A percentile compares a stretch with the other conserved stretches of the same genome.
These are phyloP conservation scores for Kazachstania kunashirensis DNA, from an alignment of 805 yeast genomes.

Conservation along the genomic window DNA sequence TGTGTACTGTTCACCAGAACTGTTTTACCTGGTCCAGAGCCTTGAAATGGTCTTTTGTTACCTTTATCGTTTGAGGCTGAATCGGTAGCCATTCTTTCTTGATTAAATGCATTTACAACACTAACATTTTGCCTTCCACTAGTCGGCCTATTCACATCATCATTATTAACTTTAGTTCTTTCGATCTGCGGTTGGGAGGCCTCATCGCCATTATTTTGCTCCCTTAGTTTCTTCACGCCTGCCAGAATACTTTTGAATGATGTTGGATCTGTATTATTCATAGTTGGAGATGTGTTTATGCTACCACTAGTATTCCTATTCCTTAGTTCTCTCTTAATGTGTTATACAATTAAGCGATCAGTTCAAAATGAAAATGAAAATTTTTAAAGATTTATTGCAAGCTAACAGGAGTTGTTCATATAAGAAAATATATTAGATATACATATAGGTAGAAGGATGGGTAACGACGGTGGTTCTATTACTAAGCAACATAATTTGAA, in stretches of 20 bases:
- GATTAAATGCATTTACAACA: slow-evolving; percentile 15
- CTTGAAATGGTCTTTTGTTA: slow-evolving; percentile 3
- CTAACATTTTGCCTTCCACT: neutral
- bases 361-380: too few relatives aligned
- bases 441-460: too few relatives aligned
- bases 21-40: slow-evolving; percentile 20
- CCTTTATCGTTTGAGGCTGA: slow-evolving; percentile 5
- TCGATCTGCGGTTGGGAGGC: slow-evolving; percentile 1
- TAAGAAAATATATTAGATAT: too few relatives aligned
- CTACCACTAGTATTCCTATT: too few relatives aligned
- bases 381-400: too few relatives aligned
- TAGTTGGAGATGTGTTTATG: too few relatives aligned
- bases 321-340: too few relatives aligned
- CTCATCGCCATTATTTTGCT: slow-evolving; percentile 25
- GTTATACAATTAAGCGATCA: too few relatives aligned
- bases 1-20: slow-evolving; percentile 57
- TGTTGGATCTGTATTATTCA: slow-evolving; percentile 39
- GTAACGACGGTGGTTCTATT: slow-evolving; percentile 68
- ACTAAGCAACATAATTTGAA: slow-evolving; percentile 43
- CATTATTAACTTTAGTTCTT: neutral
- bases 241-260: slow-evolving; percentile 65
- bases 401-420: too few relatives aligned
- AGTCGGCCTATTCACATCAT: neutral
- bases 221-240: slow-evolving; percentile 54
- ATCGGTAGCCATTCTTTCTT: slow-evolving; percentile 11